phyloP scores from a whole-genome alignment of 106 monocot species.

The Platanthera guangdongensis region DNA sequence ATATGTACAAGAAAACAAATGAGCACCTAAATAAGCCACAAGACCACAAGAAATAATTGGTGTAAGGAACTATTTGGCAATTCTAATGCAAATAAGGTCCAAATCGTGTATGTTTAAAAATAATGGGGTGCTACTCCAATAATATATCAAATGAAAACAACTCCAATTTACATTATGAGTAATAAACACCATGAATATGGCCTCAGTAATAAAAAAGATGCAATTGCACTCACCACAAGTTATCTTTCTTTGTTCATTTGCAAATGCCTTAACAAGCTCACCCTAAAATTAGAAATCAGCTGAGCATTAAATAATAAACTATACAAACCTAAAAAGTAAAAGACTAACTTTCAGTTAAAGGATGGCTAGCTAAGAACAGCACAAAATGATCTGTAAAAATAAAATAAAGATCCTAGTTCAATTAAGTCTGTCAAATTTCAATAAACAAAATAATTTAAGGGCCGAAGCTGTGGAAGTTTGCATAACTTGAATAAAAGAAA shows the following conservation, averaged over 20 bases:
- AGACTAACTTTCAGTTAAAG: neutral
- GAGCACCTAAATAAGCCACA: too few species aligned
- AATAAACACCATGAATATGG: neutral
- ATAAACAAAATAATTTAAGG: neutral
- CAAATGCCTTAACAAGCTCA: conserved; percentile 16
- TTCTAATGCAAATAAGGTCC: neutral
- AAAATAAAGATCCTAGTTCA: neutral
- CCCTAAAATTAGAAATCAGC: conserved; percentile 7
- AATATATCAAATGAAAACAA: neutral
- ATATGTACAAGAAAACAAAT: too few species aligned
- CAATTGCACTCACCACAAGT: conserved; percentile 4
- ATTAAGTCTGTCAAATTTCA: neutral
- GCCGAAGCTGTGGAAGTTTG: neutral
- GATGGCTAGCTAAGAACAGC: neutral
- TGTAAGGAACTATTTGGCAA: too few species aligned
- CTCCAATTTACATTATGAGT: neutral
- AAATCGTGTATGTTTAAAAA: neutral
- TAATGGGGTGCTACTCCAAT: neutral
- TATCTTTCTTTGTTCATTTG: conserved; percentile 18
- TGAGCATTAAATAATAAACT: neutral
- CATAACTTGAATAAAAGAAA: neutral
- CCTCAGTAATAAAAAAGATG: neutral
- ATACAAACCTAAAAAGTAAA: neutral
- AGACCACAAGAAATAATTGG: too few species aligned
- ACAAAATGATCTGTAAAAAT: neutral